These are phyloP conservation scores for Geum urbanum DNA, from an alignment of 306 rosid genomes.

Conservation along the genomic window DNA sequence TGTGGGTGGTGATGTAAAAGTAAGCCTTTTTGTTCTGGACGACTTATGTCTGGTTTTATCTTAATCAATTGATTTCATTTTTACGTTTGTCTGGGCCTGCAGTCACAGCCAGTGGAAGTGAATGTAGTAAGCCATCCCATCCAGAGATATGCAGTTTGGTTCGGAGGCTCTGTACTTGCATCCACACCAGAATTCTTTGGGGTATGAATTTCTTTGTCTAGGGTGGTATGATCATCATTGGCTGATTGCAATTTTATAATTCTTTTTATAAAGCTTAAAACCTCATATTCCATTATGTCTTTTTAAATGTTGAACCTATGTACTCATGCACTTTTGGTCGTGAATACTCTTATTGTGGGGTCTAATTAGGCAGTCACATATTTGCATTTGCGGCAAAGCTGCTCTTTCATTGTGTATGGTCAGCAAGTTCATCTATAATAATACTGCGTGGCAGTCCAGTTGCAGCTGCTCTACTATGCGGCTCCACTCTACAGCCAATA, in stretches of 20 bases:
- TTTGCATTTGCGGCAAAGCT: constrained; percentile 43
- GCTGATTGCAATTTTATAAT: neutral
- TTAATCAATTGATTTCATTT: neutral
- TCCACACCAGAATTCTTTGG: constrained; percentile 93
- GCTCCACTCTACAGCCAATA: constrained; percentile 40
- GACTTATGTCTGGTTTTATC: neutral
- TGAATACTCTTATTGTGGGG: constrained; percentile 31
- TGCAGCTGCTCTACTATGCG: constrained; percentile 37
- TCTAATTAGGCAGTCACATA: constrained; percentile 86
- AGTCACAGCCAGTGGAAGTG: constrained; percentile 97
- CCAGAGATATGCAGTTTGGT: constrained; percentile 99
- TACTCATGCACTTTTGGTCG: neutral
- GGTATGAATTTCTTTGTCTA: constrained; percentile 41
- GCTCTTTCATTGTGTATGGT: constrained; percentile 71
- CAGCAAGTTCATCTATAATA: constrained; percentile 77
- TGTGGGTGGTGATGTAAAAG: constrained; percentile 69
- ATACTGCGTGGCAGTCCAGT: constrained; percentile 28
- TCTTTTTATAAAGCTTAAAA: neutral
- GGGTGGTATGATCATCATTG: neutral
- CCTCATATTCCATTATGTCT: neutral
- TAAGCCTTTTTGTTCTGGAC: constrained; percentile 25
- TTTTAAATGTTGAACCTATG: neutral
- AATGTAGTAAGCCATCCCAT: constrained; percentile 94
- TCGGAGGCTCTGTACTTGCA: constrained; percentile 98
- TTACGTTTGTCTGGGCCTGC: constrained; percentile 21